Percentiles rank a stretch among this genome's conserved stretches.
Evolutionary conservation across 129 eudicot genomes (phyloP).

Genomic region (Centrapalus pauciflorus): DNA sequence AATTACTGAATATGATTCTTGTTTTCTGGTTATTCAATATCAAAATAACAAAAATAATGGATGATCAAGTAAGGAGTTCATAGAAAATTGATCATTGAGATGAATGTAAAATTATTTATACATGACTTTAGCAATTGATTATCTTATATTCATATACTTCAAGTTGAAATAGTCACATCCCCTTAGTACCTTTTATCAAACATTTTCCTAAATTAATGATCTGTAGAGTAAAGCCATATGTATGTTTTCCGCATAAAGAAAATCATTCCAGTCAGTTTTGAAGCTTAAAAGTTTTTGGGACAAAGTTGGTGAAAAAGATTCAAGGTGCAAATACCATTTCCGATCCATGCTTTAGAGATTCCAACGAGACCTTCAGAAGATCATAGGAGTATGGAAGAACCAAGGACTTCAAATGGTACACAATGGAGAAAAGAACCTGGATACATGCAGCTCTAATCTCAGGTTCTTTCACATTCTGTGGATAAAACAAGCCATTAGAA

Average conservation of each 20-base stretch:
- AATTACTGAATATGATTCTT: not conserved
- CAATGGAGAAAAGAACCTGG: constrained; percentile 81
- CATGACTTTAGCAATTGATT: not conserved
- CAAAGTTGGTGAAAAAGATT: not conserved
- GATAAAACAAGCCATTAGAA: not conserved
- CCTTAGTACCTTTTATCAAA: not conserved
- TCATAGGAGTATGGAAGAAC: constrained; percentile 56
- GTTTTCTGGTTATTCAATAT: not conserved
- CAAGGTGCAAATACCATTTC: constrained; percentile 45
- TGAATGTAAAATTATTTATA: not conserved
- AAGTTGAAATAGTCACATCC: not conserved
- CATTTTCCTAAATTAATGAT: not conserved
- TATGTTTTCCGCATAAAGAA: not conserved
- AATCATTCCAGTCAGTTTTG: not conserved
- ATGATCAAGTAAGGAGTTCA: not conserved
- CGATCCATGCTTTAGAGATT: constrained; percentile 49
- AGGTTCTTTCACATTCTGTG: constrained; percentile 45
- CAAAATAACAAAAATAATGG: not conserved
- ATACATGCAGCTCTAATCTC: constrained; percentile 76
- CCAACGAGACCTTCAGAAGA: constrained; percentile 48
- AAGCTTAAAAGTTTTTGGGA: not conserved
- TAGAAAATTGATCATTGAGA: not conserved
- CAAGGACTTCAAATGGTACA: constrained; percentile 64
- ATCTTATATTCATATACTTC: not conserved
- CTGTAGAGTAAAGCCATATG: not conserved